Conservation (phyloP, 2,329 filamentous ascomycete species). For the Mycocentrospora acerina region DNA sequence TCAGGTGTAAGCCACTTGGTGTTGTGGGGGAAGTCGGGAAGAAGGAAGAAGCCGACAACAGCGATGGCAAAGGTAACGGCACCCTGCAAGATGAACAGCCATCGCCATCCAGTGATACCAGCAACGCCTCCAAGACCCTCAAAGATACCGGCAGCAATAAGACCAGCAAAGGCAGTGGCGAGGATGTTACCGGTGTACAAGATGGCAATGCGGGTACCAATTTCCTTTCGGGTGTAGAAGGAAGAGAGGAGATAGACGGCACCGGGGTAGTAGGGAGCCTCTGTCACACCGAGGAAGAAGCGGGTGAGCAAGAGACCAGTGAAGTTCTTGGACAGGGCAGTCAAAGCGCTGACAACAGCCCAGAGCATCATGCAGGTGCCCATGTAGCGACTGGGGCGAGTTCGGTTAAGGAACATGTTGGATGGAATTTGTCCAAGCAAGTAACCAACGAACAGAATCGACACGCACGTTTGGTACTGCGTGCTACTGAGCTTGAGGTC, state of each 20-base stretch:
- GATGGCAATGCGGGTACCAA: conserved; percentile 54
- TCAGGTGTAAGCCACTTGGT: conserved; percentile 49
- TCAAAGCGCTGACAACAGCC: conserved; percentile 47
- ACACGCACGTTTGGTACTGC: conserved; percentile 27
- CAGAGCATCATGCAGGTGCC: conserved; percentile 41
- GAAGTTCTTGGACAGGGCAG: conserved; percentile 47
- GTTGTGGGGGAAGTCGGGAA: conserved; percentile 42
- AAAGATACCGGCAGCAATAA: conserved; percentile 44
- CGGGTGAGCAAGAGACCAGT: conserved; percentile 47
- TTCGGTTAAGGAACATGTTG: conserved; percentile 41
- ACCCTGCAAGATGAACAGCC: conserved; percentile 35
- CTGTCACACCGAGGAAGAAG: conserved; percentile 47
- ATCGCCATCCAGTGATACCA: conserved; percentile 27
- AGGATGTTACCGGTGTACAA: conserved; percentile 46
- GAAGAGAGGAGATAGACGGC: conserved; percentile 39
- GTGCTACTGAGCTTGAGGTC: conserved; percentile 49
- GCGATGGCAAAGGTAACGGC: conserved; percentile 37
- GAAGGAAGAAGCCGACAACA: conserved; percentile 42
- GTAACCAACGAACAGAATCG: conserved; percentile 39
- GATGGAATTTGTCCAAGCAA: conserved; percentile 34
- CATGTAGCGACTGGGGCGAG: conserved; percentile 29
- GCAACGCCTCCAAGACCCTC: conserved; percentile 23
- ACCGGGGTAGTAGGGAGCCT: conserved; percentile 44
- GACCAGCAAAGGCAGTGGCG: conserved; percentile 46
- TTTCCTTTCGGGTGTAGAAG: conserved; percentile 43